Percentiles rank a stretch among this genome's conserved stretches.
Evolutionary conservation across 495 filamentous ascomycete species (phyloP).

Genomic region (Tuber magnatum): DNA sequence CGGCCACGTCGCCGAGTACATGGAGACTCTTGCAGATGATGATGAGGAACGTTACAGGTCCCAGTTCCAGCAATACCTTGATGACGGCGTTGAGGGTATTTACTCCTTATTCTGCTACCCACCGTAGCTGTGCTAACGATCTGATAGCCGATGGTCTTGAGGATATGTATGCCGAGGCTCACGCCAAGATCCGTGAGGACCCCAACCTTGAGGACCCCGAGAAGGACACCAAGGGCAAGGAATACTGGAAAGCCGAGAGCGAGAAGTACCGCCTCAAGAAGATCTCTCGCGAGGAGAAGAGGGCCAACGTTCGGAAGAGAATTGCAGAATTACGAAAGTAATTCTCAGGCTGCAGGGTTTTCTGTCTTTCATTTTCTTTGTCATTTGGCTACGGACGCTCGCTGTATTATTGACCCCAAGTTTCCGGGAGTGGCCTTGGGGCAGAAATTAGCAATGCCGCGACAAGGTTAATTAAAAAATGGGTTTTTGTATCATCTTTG

Average conservation of each 20-base stretch:
- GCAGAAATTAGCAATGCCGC: not conserved
- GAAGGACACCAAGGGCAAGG: slow-evolving; percentile 85
- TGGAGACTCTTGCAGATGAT: slow-evolving; percentile 99
- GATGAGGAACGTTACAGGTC: slow-evolving; percentile 99
- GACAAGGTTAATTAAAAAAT: not conserved
- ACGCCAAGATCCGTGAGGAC: slow-evolving; percentile 95
- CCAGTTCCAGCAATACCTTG: slow-evolving; percentile 95
- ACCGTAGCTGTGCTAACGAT: slow-evolving; percentile 1
- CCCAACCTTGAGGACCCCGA: slow-evolving; percentile 89
- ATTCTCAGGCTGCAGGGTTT: slow-evolving; percentile 3
- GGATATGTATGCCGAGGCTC: slow-evolving; percentile 91
- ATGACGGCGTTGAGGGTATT: slow-evolving; percentile 72
- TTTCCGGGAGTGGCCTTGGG: not conserved
- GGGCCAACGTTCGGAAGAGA: slow-evolving; percentile 73
- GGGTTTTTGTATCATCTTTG: not conserved
- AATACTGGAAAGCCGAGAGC: slow-evolving; percentile 91
- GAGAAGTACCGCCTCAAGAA: slow-evolving; percentile 74
- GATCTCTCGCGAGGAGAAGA: slow-evolving; percentile 71
- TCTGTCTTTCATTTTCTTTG: slow-evolving; percentile 6
- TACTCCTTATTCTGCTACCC: not conserved
- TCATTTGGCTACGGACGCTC: not conserved
- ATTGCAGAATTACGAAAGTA: slow-evolving; percentile 63
- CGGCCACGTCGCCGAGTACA: slow-evolving; percentile 98
- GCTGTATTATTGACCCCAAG: not conserved
- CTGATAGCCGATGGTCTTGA: slow-evolving; percentile 75